Evolutionary conservation across 1,284 basidiomycete species (phyloP).

Genomic region (Leccinum angustisporum): DNA sequence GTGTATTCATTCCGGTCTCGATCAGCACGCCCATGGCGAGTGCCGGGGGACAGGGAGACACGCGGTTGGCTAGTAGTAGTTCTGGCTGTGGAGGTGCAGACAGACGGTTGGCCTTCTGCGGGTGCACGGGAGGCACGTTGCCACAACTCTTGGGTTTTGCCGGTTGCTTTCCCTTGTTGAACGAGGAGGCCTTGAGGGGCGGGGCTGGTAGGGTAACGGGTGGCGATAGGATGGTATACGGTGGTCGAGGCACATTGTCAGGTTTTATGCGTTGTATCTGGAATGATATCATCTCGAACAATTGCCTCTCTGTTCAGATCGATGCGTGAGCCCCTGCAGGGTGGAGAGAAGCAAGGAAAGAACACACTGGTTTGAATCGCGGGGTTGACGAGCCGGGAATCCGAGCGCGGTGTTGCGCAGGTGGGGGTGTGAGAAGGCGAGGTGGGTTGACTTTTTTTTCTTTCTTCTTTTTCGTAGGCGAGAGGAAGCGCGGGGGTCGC

Average conservation of each 20-base stretch:
- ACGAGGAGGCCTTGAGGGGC: slow-evolving; percentile 30
- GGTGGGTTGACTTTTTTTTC: no score
- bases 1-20: slow-evolving; percentile 71
- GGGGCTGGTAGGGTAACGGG: slow-evolving; percentile 21
- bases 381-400: slow-evolving; percentile 56
- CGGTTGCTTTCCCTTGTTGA: slow-evolving; percentile 45
- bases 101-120: slow-evolving; percentile 32
- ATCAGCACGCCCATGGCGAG: slow-evolving; percentile 71
- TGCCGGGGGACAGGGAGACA: slow-evolving; percentile 69
- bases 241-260: slow-evolving; percentile 67
- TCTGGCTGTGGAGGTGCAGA: slow-evolving; percentile 56
- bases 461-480: no score
- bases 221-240: slow-evolving; percentile 42
- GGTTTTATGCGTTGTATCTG: slow-evolving; percentile 78
- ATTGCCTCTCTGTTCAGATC: slow-evolving; percentile 60
- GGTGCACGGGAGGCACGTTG: slow-evolving; percentile 24
- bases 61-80: slow-evolving; percentile 51
- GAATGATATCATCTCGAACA: slow-evolving; percentile 47
- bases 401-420: no score
- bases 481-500: no score
- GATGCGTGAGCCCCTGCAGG: neutral
- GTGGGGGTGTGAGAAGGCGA: no score
- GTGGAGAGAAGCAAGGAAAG: neutral
- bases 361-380: slow-evolving; percentile 78
- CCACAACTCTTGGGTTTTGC: slow-evolving; percentile 39